phyloP scores from a whole-genome alignment of 257 asterid species.

The Gentiana macrophylla region DNA sequence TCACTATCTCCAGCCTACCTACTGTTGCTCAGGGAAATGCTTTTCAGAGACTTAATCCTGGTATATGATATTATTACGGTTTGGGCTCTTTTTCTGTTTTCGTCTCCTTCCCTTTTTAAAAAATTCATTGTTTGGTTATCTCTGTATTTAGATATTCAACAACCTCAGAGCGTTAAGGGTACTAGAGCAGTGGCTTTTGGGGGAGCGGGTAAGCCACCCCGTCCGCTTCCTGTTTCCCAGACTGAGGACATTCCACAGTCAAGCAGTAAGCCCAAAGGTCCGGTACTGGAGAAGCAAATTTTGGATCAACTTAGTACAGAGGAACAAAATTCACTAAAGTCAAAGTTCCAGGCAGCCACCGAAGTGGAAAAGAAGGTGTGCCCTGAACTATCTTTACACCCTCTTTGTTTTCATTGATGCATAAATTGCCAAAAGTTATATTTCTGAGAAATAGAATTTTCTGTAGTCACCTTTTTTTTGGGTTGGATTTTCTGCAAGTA shows the following conservation, averaged over 20 bases:
- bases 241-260: conserved; percentile 49
- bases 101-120: not conserved
- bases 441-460: too few species aligned
- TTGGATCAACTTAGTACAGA: conserved; percentile 84
- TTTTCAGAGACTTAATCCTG: conserved; percentile 64
- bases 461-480: too few species aligned
- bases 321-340: conserved; percentile 75
- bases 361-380: conserved; percentile 96
- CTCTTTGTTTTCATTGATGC: not conserved
- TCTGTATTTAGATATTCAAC: conserved; percentile 46
- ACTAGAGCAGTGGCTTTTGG: conserved; percentile 34
- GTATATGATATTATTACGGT: conserved; percentile 18
- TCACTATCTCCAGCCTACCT: conserved; percentile 45
- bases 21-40: conserved; percentile 35
- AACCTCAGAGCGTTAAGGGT: conserved; percentile 45
- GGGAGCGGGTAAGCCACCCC: conserved; percentile 79
- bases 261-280: conserved; percentile 68
- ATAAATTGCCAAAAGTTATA: not conserved
- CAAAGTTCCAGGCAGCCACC: conserved; percentile 81
- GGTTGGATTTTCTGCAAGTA: not conserved
- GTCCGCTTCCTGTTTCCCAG: conserved; percentile 69
- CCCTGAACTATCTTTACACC: not conserved
- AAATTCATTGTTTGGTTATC: not conserved
- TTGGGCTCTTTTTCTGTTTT: not conserved
- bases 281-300: conserved; percentile 85